Percentiles rank a stretch among this genome's conserved stretches.
Evolutionary conservation across 768 basidiomycete genomes (phyloP).

Genomic region (Pulveroboletus sp.): DNA sequence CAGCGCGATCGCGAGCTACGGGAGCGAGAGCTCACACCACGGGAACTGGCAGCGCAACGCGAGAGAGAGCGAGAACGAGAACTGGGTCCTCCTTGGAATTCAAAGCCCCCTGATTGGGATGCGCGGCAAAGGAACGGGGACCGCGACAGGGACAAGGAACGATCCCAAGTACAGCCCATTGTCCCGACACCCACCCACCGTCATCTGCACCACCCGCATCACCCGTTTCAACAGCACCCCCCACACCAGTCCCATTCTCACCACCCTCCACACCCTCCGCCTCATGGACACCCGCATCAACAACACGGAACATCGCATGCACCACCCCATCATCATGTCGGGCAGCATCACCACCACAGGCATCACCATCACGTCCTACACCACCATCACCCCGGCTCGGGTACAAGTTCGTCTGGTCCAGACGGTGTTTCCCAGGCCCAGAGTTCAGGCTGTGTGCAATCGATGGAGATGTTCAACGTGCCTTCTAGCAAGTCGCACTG

Average conservation of each 20-base stretch:
- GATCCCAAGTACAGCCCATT: conserved; percentile 24
- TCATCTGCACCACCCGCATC: conserved; percentile 31
- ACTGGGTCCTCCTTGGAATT: conserved; percentile 30
- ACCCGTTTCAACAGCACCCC: conserved; percentile 28
- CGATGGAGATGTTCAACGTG: conserved; percentile 52
- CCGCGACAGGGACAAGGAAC: conserved; percentile 31
- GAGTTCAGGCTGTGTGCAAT: conserved; percentile 38
- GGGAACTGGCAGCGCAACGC: conserved; percentile 19
- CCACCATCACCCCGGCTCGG: conserved; percentile 44
- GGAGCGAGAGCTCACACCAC: conserved; percentile 19
- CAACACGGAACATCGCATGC: conserved; percentile 31
- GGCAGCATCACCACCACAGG: conserved; percentile 51
- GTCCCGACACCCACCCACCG: conserved; percentile 26
- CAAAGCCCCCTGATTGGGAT: conserved; percentile 35
- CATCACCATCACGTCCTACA: conserved; percentile 43
- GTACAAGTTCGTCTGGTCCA: conserved; percentile 24
- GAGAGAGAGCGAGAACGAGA: conserved; percentile 25
- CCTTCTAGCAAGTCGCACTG: conserved; percentile 33
- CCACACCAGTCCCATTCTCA: conserved; percentile 28
- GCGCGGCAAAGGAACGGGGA: conserved; percentile 26
- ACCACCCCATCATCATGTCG: conserved; percentile 42
- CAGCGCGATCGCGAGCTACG: conserved; percentile 29
- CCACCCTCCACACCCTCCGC: conserved; percentile 18
- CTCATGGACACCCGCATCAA: conserved; percentile 31
- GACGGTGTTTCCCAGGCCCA: conserved; percentile 30